Base-by-base conservation (phyloP, 805 yeast species). In the fission yeast (Schizosaccharomyces pombe) region DNA sequence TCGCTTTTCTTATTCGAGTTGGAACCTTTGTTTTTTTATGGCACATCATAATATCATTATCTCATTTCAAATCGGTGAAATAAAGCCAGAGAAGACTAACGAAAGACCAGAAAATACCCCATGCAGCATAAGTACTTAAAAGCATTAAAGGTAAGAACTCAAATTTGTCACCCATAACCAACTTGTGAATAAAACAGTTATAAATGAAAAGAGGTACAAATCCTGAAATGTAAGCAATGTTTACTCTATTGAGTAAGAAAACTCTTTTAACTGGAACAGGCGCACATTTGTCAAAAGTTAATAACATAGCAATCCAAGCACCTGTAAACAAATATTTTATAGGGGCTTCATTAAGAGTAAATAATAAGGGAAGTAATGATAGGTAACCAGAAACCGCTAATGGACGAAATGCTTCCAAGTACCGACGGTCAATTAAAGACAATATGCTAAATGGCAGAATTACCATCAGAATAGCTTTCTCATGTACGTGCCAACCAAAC, bases 401-500 rank as follows among this genome's bases (percentile, higher is more conserved):
- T 1, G 84, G 71, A 62, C 79, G 75, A 65, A 80, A 91, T 0
- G 89, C 75, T 4, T 78, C 74, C 47, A 87, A 66, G 33, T 87
- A 68, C 55, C 93, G 73, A 57, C 80, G 73, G 62, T 85, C 95
- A 39, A 75, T 71, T 12, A 79, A 72, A 2, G 80, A 82, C 29
- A 87, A 66, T 63, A 91, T 80, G 19, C 54, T 31, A 19, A 85
- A 79, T 1, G 99, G 99, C 59, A 91, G 75, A 6, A 91, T 82
- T 2, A 89, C 80, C 22, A 87, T 65, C 72, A 91, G 73, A n/a
- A 91, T 77, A 0, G 97, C 97, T 72, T 91, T 91, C 67, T 91
- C 98, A 68, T 91, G 98, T 26, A 91, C 98, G 63, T 91, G 97
- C 96, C 97, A 91, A 4, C 99, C 98, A 67, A 91, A 91, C 52